Conservation (phyloP, 805 yeast species). For the Kregervanrija delftensis region DNA sequence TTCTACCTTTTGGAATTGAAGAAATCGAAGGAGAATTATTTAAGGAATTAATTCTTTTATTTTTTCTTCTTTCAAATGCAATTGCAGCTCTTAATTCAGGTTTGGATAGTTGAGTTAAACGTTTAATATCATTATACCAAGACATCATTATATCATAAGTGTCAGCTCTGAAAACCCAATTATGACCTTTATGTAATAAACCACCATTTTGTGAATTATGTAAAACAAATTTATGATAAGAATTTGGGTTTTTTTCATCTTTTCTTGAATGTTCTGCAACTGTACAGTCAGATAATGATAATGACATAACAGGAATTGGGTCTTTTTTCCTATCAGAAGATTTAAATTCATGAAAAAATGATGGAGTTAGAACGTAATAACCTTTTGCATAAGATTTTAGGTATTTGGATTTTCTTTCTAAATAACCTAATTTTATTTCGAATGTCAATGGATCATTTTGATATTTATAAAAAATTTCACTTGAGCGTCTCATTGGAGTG, state of each 20-base stretch:
- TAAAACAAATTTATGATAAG: slow-evolving; percentile 69
- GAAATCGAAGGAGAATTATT: not conserved
- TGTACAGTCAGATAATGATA: slow-evolving; percentile 71
- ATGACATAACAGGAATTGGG: slow-evolving; percentile 74
- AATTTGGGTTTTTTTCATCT: slow-evolving; percentile 48
- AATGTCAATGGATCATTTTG: slow-evolving; percentile 63
- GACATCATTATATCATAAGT: slow-evolving; percentile 69
- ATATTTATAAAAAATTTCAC: slow-evolving; percentile 59
- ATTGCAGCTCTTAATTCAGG: slow-evolving; percentile 51
- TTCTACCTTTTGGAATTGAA: no score
- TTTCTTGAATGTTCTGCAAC: slow-evolving; percentile 77
- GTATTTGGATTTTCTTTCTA: slow-evolving; percentile 88
- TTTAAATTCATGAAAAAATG: slow-evolving; percentile 86
- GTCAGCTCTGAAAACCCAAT: slow-evolving; percentile 93
- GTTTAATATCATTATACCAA: slow-evolving; percentile 79
- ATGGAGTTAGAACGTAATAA: slow-evolving; percentile 87
- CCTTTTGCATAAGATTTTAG: slow-evolving; percentile 86
- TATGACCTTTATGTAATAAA: slow-evolving; percentile 72
- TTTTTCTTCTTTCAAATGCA: slow-evolving; percentile 28
- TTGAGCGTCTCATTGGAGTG: slow-evolving; percentile 53
- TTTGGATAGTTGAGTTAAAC: slow-evolving; percentile 55
- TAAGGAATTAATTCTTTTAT: slow-evolving; percentile 12
- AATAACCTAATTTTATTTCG: slow-evolving; percentile 66
- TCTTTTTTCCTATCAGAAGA: slow-evolving; percentile 75
- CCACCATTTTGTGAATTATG: slow-evolving; percentile 70